Evolutionary conservation across 1,284 basidiomycete species (phyloP), one percentile per base, ranked within the genome.

Genomic region (Coniferiporia weirii): DNA sequence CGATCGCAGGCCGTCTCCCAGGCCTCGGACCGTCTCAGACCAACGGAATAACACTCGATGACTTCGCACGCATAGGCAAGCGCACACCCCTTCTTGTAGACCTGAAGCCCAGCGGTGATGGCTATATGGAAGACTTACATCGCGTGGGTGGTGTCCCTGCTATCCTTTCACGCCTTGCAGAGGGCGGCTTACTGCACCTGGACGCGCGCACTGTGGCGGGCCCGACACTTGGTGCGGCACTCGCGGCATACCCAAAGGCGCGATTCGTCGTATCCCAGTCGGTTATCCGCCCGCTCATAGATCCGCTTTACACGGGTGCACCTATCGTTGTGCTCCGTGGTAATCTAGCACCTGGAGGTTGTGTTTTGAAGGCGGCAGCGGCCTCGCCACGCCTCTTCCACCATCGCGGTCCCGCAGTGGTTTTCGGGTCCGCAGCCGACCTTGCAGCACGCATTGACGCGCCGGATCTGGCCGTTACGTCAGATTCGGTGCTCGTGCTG

Each of bases 81-180:
- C 64, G 66, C 59, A 73, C 73, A 1, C 75, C 75, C 0, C 63
- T 76, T 40, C 63, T 77, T 7, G 71, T 73, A 17, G 72, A 77
- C 59, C 66, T 77, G 46, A 76, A 77, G 64, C 76, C 76, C 0
- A 70, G 69, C 1, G 76, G 75, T 1, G 64, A 64, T 9, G 74
- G 73, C 61, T 72, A 75, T 59, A 73, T 76, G 71, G 73, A 75
- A 59, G 76, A 76, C 62, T 67, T 77, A 12, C 71, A 76, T 65
- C 68, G 69, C 32, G 73, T 72, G 7, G 76, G 76, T 13, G 76
- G 76, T 8, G 64, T 77, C 0, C 75, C 75, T 4, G 65, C 62
- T 0, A 64, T 71, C 3, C 65, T 72, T 4, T 56, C 61, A 6
- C 49, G 64, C 27, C 64, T 72, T 0, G 52, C 60, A 0, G 61